phyloP scores from a whole-genome alignment of 2,329 filamentous ascomycete species.

The Grosmannia clavigera region DNA sequence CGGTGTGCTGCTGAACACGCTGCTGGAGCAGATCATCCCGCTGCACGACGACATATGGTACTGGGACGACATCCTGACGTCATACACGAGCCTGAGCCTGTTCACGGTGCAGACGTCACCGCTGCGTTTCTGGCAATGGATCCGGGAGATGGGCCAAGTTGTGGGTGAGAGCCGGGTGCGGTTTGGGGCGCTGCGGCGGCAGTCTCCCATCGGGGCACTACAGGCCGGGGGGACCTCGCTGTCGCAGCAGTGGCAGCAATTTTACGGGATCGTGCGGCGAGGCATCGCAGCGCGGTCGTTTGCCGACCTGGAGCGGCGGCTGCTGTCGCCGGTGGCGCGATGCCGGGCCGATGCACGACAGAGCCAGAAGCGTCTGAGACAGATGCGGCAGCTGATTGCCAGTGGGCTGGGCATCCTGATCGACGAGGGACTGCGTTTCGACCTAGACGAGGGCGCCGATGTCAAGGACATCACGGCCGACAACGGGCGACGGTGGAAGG shows the following conservation, averaged over 20 bases:
- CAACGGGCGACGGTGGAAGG: slow-evolving; percentile 45
- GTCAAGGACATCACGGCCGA: slow-evolving; percentile 23
- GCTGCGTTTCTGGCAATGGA: slow-evolving; percentile 58
- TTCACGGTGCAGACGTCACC: slow-evolving; percentile 85
- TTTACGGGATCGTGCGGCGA: slow-evolving; percentile 69
- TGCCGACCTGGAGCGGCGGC: slow-evolving; percentile 53
- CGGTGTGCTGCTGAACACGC: slow-evolving; percentile 61
- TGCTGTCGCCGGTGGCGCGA: slow-evolving; percentile 68
- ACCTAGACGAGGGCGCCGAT: slow-evolving; percentile 32
- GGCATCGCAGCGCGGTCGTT: slow-evolving; percentile 64
- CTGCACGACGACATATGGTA: slow-evolving; percentile 86
- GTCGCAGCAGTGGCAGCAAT: slow-evolving; percentile 48
- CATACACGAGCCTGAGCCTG: slow-evolving; percentile 63
- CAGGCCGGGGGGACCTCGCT: slow-evolving; percentile 20
- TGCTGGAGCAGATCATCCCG: slow-evolving; percentile 73
- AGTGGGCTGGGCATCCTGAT: slow-evolving; percentile 79
- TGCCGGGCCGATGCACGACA: slow-evolving; percentile 61
- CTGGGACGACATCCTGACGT: slow-evolving; percentile 81
- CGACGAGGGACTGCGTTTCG: slow-evolving; percentile 67
- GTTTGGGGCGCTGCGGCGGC: slow-evolving; percentile 17
- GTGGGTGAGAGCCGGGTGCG: slow-evolving; percentile 47
- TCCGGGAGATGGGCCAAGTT: slow-evolving; percentile 41
- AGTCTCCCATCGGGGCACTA: slow-evolving; percentile 11
- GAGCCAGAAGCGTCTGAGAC: slow-evolving; percentile 61
- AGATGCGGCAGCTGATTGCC: slow-evolving; percentile 67